Conservation (phyloP, 2,329 filamentous ascomycete genomes). For the Rosellinia necatrix region DNA sequence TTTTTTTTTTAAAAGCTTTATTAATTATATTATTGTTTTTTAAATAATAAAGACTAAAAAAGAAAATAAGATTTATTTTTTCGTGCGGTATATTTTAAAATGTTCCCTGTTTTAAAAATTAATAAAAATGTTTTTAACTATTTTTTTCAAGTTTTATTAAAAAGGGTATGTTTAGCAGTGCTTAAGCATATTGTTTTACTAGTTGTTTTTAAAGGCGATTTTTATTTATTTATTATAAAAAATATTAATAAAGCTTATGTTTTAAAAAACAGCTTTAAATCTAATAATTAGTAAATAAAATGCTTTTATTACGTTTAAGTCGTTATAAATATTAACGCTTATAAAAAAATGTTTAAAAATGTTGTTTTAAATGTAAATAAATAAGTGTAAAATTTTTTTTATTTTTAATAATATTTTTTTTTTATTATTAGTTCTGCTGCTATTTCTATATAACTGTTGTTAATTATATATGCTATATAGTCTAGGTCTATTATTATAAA, state of each 20-base stretch:
- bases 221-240: background rate
- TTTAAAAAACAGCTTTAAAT: background rate
- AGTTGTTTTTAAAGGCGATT: background rate
- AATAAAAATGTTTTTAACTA: background rate
- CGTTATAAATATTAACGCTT: slow-evolving; percentile 1
- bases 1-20: background rate
- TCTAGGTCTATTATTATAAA: too few relatives aligned
- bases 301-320: background rate
- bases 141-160: background rate
- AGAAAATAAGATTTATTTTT: background rate
- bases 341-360: too few relatives aligned
- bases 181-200: background rate
- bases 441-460: too few relatives aligned
- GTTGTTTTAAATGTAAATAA: too few relatives aligned
- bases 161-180: background rate
- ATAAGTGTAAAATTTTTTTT: too few relatives aligned
- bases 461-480: too few relatives aligned
- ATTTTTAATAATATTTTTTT: background rate
- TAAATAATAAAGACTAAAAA: background rate
- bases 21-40: background rate
- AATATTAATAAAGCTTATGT: background rate
- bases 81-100: background rate
- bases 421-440: too few relatives aligned
- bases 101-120: background rate
- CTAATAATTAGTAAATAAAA: background rate